Percentiles rank a stretch among this genome's conserved stretches.
Conservation (phyloP, 208 protist species). For the Phytomonas sp. region DNA sequence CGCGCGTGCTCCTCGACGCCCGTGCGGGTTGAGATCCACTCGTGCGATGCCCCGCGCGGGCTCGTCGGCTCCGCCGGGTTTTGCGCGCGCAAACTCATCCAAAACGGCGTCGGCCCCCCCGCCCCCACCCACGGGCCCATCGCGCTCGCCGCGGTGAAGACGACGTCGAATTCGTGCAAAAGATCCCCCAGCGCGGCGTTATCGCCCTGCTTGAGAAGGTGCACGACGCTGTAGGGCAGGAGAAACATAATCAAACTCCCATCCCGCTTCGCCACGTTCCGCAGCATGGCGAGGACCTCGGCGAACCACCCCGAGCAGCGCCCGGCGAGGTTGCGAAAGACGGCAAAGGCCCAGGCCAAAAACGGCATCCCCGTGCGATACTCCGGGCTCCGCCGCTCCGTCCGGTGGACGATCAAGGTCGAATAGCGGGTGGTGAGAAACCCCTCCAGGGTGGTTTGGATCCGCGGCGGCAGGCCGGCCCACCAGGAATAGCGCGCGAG, state of each 20-base stretch:
- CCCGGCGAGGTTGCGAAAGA: conserved; percentile 54
- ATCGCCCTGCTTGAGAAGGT: conserved; percentile 38
- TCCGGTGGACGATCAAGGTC: conserved; percentile 32
- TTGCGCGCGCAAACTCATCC: conserved; percentile 37
- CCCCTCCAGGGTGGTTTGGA: conserved; percentile 50
- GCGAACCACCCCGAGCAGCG: conserved; percentile 48
- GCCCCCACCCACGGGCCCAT: not conserved
- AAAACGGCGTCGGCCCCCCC: not conserved
- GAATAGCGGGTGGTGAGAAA: conserved; percentile 74
- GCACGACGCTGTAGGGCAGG: conserved; percentile 66
- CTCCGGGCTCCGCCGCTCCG: conserved; percentile 37
- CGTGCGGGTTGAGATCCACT: no score
- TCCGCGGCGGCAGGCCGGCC: conserved; percentile 34
- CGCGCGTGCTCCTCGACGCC: conserved; percentile 72
- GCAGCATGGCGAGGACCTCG: conserved; percentile 54
- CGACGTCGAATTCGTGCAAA: conserved; percentile 34
- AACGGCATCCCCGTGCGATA: conserved; percentile 50
- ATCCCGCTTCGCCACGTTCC: conserved; percentile 81
- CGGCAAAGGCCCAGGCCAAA: conserved; percentile 51
- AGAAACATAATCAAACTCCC: conserved; percentile 46
- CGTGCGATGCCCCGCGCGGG: no score
- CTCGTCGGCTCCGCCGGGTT: conserved; percentile 12
- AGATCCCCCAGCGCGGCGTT: conserved; percentile 27
- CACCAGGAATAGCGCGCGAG: conserved; percentile 77
- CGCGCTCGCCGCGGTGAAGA: conserved; percentile 15